Conservation (phyloP, 1,284 basidiomycete species). For the Leucoagaricus sp. region DNA sequence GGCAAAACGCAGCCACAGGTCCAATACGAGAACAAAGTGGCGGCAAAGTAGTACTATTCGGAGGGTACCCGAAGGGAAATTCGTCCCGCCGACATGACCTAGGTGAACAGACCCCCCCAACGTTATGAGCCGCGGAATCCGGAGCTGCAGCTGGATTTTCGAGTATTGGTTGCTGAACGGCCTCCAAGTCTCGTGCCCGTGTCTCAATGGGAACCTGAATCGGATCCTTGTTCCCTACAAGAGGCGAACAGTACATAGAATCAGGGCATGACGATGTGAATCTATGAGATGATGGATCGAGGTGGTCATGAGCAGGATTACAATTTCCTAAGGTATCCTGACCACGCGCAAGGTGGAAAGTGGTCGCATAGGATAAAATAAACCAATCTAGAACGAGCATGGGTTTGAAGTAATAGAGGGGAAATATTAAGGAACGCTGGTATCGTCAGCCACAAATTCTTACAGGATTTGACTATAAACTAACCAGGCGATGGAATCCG, state of each 20-base stretch:
- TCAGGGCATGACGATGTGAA: conserved; percentile 3
- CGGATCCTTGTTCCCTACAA: neutral
- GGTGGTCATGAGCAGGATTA: conserved; percentile 2
- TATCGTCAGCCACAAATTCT: no score
- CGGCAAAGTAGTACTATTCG: neutral
- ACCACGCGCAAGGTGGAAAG: neutral
- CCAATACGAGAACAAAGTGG: neutral
- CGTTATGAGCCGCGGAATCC: no score
- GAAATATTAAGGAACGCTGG: no score
- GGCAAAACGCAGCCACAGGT: neutral
- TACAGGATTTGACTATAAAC: no score
- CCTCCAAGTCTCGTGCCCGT: neutral
- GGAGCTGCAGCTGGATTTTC: no score
- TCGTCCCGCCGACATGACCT: conserved; percentile 1
- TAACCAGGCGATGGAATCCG: no score
- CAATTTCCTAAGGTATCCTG: neutral
- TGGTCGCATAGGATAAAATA: neutral
- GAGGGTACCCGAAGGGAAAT: neutral
- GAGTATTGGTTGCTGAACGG: no score
- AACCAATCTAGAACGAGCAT: neutral
- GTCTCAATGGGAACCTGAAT: neutral
- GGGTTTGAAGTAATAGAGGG: no score
- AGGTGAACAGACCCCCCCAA: neutral
- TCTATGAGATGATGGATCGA: conserved; percentile 1
- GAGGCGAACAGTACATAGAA: neutral